These are phyloP conservation scores for Colletotrichum horii DNA, from an alignment of 2,329 filamentous ascomycete species.

Conservation along the genomic window DNA sequence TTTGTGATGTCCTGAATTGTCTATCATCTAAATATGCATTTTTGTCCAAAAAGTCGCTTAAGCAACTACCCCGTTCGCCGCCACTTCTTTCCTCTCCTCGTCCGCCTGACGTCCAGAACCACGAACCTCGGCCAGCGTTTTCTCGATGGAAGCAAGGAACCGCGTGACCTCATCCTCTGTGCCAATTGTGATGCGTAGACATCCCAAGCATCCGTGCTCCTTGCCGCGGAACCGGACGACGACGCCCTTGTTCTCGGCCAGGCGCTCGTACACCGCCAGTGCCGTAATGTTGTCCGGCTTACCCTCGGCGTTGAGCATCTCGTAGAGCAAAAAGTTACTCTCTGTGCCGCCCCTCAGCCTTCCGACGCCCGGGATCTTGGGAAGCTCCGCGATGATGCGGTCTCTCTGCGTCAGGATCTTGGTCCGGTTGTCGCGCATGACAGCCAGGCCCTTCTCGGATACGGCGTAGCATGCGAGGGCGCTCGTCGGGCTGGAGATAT, in stretches of 20 bases:
- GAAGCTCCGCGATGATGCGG: slow-evolving; percentile 75
- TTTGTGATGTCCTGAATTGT: neutral
- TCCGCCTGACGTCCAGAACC: slow-evolving; percentile 29
- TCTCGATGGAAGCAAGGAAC: slow-evolving; percentile 73
- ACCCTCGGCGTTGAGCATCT: slow-evolving; percentile 78
- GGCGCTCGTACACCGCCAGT: slow-evolving; percentile 78
- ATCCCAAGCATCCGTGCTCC: slow-evolving; percentile 88
- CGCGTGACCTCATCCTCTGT: slow-evolving; percentile 85
- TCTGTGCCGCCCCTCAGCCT: slow-evolving; percentile 78
- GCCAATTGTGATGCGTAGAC: slow-evolving; percentile 89
- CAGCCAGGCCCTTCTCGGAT: slow-evolving; percentile 66
- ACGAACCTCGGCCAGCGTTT: slow-evolving; percentile 51
- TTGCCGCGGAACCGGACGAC: slow-evolving; percentile 94
- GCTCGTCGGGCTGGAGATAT: slow-evolving; percentile 87
- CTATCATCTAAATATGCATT: neutral
- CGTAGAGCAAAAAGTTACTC: slow-evolving; percentile 90
- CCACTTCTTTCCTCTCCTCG: slow-evolving; percentile 40
- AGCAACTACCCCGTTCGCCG: slow-evolving; percentile 40
- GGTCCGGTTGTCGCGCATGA: slow-evolving; percentile 75
- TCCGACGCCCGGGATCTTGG: slow-evolving; percentile 78
- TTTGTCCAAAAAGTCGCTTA: slow-evolving; percentile 26
- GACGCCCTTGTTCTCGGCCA: slow-evolving; percentile 87
- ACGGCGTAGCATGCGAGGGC: slow-evolving; percentile 80
- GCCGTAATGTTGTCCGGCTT: slow-evolving; percentile 81
- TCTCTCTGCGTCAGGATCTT: slow-evolving; percentile 78